A percentile compares a stretch with the other conserved stretches of the same genome.
These are phyloP conservation scores for Chenopodium album DNA, from an alignment of 148 eudicot species.

Conservation along the genomic window DNA sequence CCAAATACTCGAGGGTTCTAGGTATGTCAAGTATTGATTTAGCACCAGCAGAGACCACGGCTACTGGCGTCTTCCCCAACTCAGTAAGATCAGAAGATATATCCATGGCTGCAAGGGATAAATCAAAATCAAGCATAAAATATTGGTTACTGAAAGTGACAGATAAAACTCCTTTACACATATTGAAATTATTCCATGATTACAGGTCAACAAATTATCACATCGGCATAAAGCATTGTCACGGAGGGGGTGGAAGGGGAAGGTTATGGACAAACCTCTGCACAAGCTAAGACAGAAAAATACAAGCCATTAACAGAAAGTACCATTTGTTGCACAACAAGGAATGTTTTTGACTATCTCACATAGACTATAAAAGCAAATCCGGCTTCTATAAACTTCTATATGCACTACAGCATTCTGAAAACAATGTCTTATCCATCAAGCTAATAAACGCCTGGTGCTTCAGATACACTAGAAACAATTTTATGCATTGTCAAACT, in stretches of 20 bases:
- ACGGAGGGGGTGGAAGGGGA: neutral
- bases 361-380: neutral
- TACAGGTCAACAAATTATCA: neutral
- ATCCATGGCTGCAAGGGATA: slow-evolving; percentile 74
- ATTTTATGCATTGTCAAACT: neutral
- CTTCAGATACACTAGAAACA: neutral
- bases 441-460: neutral
- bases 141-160: neutral
- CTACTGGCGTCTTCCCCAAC: slow-evolving; percentile 84
- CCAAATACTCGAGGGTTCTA: slow-evolving; percentile 95
- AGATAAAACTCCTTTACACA: neutral
- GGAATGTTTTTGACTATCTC: neutral
- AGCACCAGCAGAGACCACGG: slow-evolving; percentile 89
- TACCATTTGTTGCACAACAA: neutral
- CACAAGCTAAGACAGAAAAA: neutral
- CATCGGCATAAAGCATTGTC: neutral
- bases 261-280: neutral
- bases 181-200: neutral
- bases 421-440: neutral
- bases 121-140: neutral
- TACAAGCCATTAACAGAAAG: neutral
- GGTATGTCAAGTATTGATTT: slow-evolving; percentile 97
- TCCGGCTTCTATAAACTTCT: neutral
- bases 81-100: slow-evolving; percentile 96
- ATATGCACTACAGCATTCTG: neutral